Evolutionary conservation across 257 asterid genomes (phyloP).

Genomic region (Thymus quinquecostatus): DNA sequence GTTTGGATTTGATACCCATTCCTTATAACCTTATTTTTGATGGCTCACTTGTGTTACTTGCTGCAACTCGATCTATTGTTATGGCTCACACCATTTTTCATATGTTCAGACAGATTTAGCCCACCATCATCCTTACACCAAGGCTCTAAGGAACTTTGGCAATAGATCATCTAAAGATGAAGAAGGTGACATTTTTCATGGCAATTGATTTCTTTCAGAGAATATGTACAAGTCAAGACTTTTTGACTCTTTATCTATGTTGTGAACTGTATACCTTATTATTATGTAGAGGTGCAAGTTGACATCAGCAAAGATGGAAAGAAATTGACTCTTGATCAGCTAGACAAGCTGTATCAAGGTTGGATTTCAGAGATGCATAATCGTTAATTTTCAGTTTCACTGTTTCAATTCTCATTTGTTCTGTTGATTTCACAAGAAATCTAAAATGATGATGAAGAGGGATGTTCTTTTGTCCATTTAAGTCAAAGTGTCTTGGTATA

Average conservation of each 20-base stretch:
- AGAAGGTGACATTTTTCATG: no score
- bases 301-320: slow-evolving; percentile 51
- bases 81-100: slow-evolving; percentile 11
- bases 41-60: neutral
- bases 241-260: neutral
- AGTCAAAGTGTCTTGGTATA: no score
- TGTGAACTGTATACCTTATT: slow-evolving; percentile 1
- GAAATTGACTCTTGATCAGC: slow-evolving; percentile 44
- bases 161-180: slow-evolving; percentile 44
- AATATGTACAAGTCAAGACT: neutral
- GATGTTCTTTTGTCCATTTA: no score
- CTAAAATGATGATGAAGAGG: no score
- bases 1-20: neutral
- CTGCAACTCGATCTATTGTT: neutral
- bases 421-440: no score
- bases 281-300: slow-evolving; percentile 47
- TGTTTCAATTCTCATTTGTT: no score
- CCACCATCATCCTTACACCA: slow-evolving; percentile 61
- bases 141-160: slow-evolving; percentile 68
- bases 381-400: no score
- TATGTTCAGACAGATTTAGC: slow-evolving; percentile 68
- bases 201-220: neutral
- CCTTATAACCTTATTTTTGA: no score
- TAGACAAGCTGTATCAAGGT: slow-evolving; percentile 58
- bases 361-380: slow-evolving; percentile 72